These are phyloP conservation scores for Psilocybe cubensis DNA, from an alignment of 768 basidiomycete genomes.

Conservation along the genomic window DNA sequence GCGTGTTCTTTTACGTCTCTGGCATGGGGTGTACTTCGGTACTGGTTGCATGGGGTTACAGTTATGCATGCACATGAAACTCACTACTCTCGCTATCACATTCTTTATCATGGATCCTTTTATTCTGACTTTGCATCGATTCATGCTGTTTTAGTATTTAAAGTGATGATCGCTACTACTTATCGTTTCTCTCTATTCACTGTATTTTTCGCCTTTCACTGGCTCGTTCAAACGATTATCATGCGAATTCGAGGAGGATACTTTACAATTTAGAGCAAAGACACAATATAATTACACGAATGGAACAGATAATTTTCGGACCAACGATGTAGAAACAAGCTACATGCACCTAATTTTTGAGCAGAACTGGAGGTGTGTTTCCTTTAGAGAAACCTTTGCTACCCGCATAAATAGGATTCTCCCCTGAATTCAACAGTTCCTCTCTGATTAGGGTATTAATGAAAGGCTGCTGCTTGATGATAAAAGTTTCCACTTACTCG, in stretches of 20 bases:
- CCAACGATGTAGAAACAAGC: no score
- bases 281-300: not conserved
- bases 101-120: not conserved
- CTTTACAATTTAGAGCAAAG: not conserved
- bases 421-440: conserved; percentile 68
- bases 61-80: not conserved
- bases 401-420: conserved; percentile 64
- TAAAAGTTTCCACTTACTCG: conserved; percentile 16
- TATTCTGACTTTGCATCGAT: not conserved
- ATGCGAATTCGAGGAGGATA: not conserved
- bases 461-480: not conserved
- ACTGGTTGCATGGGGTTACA: not conserved
- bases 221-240: not conserved
- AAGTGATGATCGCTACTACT: not conserved
- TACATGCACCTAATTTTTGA: conserved; percentile 55
- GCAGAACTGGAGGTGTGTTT: conserved; percentile 67
- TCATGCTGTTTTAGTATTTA: not conserved
- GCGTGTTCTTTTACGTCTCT: not conserved
- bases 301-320: not conserved
- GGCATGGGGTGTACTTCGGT: not conserved
- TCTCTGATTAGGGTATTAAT: conserved; percentile 50
- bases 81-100: not conserved
- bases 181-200: not conserved
- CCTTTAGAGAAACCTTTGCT: conserved; percentile 82
- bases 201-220: not conserved